Evolutionary conservation across 106 monocot genomes (phyloP).

Genomic region (Acorus gramineus): DNA sequence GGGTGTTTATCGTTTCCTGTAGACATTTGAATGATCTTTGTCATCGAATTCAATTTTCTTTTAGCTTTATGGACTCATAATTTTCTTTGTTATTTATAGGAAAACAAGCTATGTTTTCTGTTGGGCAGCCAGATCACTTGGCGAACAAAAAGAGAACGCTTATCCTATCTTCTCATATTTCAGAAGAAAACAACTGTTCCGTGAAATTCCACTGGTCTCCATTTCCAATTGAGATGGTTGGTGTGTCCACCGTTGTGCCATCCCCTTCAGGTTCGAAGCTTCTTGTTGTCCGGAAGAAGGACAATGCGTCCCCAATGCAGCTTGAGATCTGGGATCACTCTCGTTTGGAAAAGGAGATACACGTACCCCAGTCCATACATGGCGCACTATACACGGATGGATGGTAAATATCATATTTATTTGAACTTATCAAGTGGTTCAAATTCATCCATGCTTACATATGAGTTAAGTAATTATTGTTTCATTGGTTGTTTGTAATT

Average conservation of each 20-base stretch:
- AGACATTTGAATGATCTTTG: background rate
- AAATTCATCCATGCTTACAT: no score
- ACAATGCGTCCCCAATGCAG: constrained; percentile 51
- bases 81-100: background rate
- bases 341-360: constrained; percentile 70
- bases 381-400: constrained; percentile 71
- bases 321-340: constrained; percentile 75
- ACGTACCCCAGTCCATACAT: constrained; percentile 67
- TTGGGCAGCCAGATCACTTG: constrained; percentile 59
- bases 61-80: background rate
- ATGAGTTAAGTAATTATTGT: no score
- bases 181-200: constrained; percentile 24
- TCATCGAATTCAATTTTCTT: background rate
- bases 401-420: constrained; percentile 41
- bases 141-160: constrained; percentile 59
- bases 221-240: constrained; percentile 83
- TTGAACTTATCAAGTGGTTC: no score
- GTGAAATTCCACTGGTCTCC: constrained; percentile 76
- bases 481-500: no score
- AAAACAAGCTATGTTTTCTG: constrained; percentile 62
- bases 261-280: constrained; percentile 86
- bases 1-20: background rate
- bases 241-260: constrained; percentile 63
- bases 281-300: constrained; percentile 70
- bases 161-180: constrained; percentile 66